phyloP scores from a whole-genome alignment of 257 asterid genomes.

The Ligustrum vulgare region DNA sequence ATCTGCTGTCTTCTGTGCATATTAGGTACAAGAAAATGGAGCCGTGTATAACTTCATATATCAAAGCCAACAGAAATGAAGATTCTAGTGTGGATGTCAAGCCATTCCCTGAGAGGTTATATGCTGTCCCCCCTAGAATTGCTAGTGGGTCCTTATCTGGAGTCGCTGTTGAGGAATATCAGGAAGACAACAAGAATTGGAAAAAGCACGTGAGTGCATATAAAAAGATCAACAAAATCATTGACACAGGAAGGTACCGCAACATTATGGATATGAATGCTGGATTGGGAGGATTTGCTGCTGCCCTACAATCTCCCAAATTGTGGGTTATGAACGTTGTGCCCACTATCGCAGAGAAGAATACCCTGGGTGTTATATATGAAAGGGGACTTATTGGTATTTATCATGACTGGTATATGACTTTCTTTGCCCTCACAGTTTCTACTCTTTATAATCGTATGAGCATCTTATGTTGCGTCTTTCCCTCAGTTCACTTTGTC shows the following conservation, averaged over 20 bases:
- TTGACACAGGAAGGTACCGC: constrained; percentile 93
- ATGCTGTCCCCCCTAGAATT: constrained; percentile 83
- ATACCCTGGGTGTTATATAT: constrained; percentile 75
- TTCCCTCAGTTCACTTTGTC: background rate
- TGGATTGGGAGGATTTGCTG: constrained; percentile 91
- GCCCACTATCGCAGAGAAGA: constrained; percentile 84
- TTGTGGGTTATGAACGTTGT: constrained; percentile 95
- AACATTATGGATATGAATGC: constrained; percentile 99
- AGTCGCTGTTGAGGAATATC: constrained; percentile 59
- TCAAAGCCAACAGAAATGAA: constrained; percentile 40
- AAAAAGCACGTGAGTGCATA: constrained; percentile 81
- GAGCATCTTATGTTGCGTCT: background rate
- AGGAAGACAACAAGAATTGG: constrained; percentile 81
- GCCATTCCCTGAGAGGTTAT: constrained; percentile 89
- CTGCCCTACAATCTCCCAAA: constrained; percentile 80
- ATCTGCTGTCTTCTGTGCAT: constrained; percentile 7
- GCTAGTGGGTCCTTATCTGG: constrained; percentile 77
- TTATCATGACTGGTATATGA: constrained; percentile 92
- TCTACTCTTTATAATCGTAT: background rate
- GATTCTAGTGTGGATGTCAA: constrained; percentile 40
- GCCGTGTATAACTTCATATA: constrained; percentile 66
- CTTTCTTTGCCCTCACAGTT: constrained; percentile 9
- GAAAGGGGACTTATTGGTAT: constrained; percentile 94
- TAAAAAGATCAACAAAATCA: constrained; percentile 68
- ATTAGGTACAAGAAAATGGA: constrained; percentile 95